These are phyloP conservation scores for Climacium dendroides DNA, from an alignment of 225 moss, liverwort and hornwort species.

Conservation along the genomic window DNA sequence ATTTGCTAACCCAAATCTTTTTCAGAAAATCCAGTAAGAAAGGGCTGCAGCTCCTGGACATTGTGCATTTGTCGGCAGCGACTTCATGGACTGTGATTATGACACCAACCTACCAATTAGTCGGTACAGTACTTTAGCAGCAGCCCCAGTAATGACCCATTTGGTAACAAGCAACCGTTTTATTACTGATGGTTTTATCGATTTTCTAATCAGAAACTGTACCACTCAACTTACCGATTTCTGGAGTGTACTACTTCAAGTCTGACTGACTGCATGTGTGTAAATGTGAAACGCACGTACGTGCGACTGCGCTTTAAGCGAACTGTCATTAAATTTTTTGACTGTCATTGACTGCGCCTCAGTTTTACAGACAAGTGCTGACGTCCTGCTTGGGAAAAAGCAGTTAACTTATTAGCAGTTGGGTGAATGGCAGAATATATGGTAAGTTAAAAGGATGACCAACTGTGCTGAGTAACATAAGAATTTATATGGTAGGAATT, in stretches of 20 bases:
- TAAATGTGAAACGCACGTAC: neutral
- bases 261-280: neutral
- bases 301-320: neutral
- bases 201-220: neutral
- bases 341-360: neutral
- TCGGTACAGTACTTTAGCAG: neutral
- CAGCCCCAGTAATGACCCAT: neutral
- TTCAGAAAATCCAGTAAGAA: neutral
- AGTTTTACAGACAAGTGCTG: neutral
- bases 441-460: neutral
- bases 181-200: neutral
- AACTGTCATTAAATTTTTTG: too few species aligned
- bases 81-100: too few species aligned
- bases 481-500: neutral
- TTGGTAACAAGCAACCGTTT: neutral
- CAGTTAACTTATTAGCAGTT: neutral
- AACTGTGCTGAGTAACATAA: too few species aligned
- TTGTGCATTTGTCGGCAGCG: neutral
- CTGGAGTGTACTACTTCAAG: neutral
- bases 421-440: too few species aligned
- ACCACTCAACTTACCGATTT: neutral
- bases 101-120: neutral
- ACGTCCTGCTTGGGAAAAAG: accelerated
- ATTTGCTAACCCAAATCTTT: neutral
- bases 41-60: neutral